These are phyloP conservation scores for Oryza brachyantha DNA, from an alignment of 176 grass and related monocot species.

Conservation along the genomic window DNA sequence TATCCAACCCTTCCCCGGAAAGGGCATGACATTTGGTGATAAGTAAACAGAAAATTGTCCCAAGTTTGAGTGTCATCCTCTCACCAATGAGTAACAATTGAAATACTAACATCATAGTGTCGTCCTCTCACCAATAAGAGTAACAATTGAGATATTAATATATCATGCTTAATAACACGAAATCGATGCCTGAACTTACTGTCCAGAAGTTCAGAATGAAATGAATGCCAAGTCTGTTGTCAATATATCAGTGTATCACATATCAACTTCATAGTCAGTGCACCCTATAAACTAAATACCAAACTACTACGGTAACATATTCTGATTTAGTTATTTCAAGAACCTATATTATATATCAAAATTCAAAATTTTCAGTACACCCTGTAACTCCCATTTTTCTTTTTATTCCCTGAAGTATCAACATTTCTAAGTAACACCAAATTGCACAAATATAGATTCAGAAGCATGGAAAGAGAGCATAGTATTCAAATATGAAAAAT, in stretches of 20 bases:
- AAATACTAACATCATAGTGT: too few species aligned
- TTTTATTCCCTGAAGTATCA: conserved; percentile 5
- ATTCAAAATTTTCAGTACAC: conserved; percentile 26
- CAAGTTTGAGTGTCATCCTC: too few species aligned
- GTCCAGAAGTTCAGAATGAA: background rate
- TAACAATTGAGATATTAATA: too few species aligned
- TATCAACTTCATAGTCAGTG: background rate
- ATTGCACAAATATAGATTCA: conserved; percentile 21
- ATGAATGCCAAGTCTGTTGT: background rate
- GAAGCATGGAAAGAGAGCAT: conserved; percentile 12
- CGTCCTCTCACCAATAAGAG: too few species aligned
- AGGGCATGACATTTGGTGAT: too few species aligned
- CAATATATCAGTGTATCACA: background rate
- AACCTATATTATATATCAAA: conserved; percentile 19
- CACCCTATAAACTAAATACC: background rate
- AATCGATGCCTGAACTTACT: background rate
- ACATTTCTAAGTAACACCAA: conserved; percentile 4
- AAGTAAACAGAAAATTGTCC: too few species aligned
- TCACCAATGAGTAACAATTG: too few species aligned
- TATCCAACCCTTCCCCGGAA: too few species aligned
- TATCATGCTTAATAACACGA: conserved; percentile 13
- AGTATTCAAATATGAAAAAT: conserved; percentile 19
- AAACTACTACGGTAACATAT: conserved; percentile 11
- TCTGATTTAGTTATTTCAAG: background rate
- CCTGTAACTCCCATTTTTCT: background rate